A percentile compares a stretch with the other conserved stretches of the same genome.
Evolutionary conservation across 1,284 basidiomycete species (phyloP).

Genomic region (Agaricales sp.): DNA sequence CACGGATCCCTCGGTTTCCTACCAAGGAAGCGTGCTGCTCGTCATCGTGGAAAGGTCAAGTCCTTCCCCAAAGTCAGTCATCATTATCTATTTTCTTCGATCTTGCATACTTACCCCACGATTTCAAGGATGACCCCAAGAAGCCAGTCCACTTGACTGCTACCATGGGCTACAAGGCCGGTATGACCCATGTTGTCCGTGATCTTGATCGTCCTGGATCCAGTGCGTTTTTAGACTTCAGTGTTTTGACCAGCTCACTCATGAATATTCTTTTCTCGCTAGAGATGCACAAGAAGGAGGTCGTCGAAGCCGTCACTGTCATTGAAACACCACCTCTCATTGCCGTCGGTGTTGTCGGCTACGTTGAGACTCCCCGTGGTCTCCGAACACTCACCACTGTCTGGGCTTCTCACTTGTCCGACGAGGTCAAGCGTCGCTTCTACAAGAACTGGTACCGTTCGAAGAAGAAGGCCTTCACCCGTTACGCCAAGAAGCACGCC

Average conservation of each 20-base stretch:
- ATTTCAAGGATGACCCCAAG: constrained; percentile 92
- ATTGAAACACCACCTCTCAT: constrained; percentile 98
- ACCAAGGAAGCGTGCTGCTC: constrained; percentile 89
- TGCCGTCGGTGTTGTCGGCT: constrained; percentile 97
- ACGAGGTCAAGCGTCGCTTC: constrained; percentile 97
- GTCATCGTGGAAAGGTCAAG: constrained; percentile 97
- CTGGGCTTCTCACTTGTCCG: constrained; percentile 79
- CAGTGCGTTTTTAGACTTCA: constrained; percentile 47
- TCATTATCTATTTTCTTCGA: background rate
- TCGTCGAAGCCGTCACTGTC: constrained; percentile 96
- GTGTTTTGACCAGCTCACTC: constrained; percentile 1
- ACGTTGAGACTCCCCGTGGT: constrained; percentile 99
- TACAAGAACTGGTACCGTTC: constrained; percentile 99
- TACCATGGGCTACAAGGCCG: constrained; percentile 99
- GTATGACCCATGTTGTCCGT: constrained; percentile 99
- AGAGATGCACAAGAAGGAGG: constrained; percentile 99
- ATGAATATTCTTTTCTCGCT: constrained; percentile 11
- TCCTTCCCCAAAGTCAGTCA: constrained; percentile 83
- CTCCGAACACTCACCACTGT: constrained; percentile 81
- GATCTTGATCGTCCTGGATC: constrained; percentile 99
- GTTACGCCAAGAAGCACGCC: constrained; percentile 98
- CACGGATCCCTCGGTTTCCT: constrained; percentile 92
- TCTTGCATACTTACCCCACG: constrained; percentile 8
- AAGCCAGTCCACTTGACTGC: constrained; percentile 99
- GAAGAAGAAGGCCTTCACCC: constrained; percentile 99